A percentile compares a stretch with the other conserved stretches of the same genome.
These are phyloP conservation scores for Claviceps quebecensis DNA, from an alignment of 2,329 filamentous ascomycete genomes.

Conservation along the genomic window DNA sequence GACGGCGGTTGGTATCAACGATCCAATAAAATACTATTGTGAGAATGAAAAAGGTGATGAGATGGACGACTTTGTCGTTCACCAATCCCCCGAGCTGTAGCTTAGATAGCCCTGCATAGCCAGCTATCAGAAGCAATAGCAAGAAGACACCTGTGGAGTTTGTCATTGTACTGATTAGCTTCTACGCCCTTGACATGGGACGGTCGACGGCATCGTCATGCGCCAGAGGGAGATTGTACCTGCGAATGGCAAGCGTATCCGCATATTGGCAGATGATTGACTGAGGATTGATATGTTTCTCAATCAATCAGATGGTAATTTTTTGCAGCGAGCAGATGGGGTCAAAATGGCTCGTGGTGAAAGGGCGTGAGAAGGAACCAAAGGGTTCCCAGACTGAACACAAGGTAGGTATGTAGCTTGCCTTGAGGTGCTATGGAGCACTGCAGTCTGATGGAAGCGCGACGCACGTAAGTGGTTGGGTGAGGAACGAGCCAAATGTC, in stretches of 20 bases:
- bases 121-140: conserved; percentile 58
- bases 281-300: neutral
- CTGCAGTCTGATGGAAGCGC: neutral
- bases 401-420: neutral
- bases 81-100: conserved; percentile 42
- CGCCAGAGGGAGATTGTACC: neutral
- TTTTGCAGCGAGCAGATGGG: neutral
- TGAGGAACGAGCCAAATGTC: neutral
- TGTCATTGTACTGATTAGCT: conserved; percentile 8
- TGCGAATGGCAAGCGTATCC: conserved; percentile 5
- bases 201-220: neutral
- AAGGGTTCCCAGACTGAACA: neutral
- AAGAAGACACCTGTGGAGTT: conserved; percentile 47
- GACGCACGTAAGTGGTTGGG: neutral
- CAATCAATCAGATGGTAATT: neutral
- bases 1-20: conserved; percentile 75
- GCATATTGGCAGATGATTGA: conserved; percentile 2
- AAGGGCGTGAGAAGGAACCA: neutral
- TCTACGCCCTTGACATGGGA: neutral
- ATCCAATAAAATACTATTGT: conserved; percentile 94
- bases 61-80: conserved; percentile 85
- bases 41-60: conserved; percentile 77
- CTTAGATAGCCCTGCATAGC: conserved; percentile 64
- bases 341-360: neutral
- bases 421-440: neutral